Evolutionary conservation across 2,329 filamentous ascomycete species (phyloP), one percentile per base, ranked within the genome.

Genomic region (Trichoderma sp.): DNA sequence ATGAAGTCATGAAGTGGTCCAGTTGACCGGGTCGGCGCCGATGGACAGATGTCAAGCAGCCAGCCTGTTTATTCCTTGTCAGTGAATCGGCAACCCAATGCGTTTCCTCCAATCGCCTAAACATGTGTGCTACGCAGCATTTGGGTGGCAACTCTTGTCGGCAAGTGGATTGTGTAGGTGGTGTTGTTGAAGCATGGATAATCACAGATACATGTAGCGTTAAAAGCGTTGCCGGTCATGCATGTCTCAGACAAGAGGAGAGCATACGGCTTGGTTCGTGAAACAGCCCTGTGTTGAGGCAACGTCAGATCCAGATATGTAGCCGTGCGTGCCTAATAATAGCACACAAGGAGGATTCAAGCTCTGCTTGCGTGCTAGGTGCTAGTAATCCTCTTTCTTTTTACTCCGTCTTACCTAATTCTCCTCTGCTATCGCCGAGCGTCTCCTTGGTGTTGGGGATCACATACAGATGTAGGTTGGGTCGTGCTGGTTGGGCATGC

Each of bases 131-230:
- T 16, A 59, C 51, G 51, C 13, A 28, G 51, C 26, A 49, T 16
- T 28, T 34, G 52, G 61, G 61, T 65, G 61, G 61, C 61, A 37
- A 56, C 13, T 34, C 61, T 26, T 65, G 61, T 37, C 61, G 61
- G 52, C 26, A 65, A 65, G 61, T 56, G 61, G 61, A 56, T 65
- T 51, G 13, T 30, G 18, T 59, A 16, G 16, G 18, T 8, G 16
- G 16, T 43, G 30, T 14, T 7, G 7, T 24, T 6, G 5, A 18
- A 54, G 51, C 13, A 24, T 24, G n/a, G 10, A 26, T 46, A n/a
- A 46, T 5, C 39, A 46, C 4, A 30, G 4, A 7, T 28, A 5
- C 28, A 30, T 30, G 30, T n/a, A 14, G 43, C 43, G 7, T 46
- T 46, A 13, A 8, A 11, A 49, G n/a, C 21, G 21, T 49, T 21